Base-by-base conservation (phyloP, 106 monocot species). In the Chionographis japonica region DNA sequence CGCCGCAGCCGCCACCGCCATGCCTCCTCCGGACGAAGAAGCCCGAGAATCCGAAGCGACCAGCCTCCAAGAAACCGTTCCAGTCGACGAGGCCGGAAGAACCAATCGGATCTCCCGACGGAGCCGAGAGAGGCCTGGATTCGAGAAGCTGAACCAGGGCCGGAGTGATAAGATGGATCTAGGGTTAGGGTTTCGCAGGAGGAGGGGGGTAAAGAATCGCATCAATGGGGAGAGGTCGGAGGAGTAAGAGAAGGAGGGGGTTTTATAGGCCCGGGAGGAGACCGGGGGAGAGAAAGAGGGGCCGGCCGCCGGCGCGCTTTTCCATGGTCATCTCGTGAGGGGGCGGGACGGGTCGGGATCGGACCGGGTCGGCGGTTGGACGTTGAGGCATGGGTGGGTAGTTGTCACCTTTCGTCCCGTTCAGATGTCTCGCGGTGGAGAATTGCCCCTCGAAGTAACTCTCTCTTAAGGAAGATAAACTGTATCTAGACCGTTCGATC, bases 261-360 rank as follows among this genome's bases (percentile, higher is more conserved):
- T 74, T 83, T 74, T 78, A 83, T 74, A 78, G 57, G 50, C 14
- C 19, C 2, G 58, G 3, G 52, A 56, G 6, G 55, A 3, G 15
- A 49, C 14, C 40, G 46, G 52, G 16, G 17, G 52, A 40, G 56
- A n/a, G 15, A 69, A 41, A 52, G 37, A 43, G 4, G 36, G 56
- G 76, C 75, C 83, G 80, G 83, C 84, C 59, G 56, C 68, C 79
- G 83, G 80, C 71, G 63, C 64, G 58, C 62, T 54, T 70, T 76
- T 80, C 51, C 78, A 67, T 56, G 56, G 71, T 54, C 52, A 35
- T 11, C 58, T 60, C 61, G 74, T 72, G 71, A 66, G 4, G 16
- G n/a, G 6, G 49, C n/a, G 4, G 56, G 43, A 20, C 52, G 27
- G 37, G 61, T 35, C 27, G 65, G 56, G 42, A 51, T 75, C 66